These are phyloP conservation scores for Clavispora asparagi DNA, from an alignment of 805 yeast species.

Conservation along the genomic window DNA sequence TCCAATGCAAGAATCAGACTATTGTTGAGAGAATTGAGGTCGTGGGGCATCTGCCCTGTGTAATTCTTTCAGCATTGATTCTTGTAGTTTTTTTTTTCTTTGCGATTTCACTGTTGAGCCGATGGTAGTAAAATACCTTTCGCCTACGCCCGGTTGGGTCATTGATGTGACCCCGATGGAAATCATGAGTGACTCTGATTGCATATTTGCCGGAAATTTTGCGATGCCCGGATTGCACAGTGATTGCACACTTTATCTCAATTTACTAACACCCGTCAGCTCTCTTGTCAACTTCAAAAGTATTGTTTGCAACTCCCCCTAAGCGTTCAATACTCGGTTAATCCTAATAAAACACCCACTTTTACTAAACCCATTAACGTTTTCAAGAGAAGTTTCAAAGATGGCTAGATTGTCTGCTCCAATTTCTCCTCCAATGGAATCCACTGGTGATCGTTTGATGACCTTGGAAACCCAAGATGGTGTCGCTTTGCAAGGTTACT, in stretches of 20 bases:
- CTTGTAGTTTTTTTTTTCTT: neutral
- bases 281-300: neutral
- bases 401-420: constrained; percentile 62
- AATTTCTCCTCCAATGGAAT: constrained; percentile 84
- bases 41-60: neutral
- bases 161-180: too few species aligned
- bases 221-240: neutral
- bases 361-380: neutral
- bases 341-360: neutral
- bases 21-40: constrained; percentile 12
- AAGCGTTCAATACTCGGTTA: neutral
- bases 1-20: constrained; percentile 1
- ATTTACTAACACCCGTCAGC: neutral
- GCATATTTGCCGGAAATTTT: neutral
- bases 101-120: neutral
- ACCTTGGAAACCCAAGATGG: constrained; percentile 89
- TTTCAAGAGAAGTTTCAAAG: constrained; percentile 6
- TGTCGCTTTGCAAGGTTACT: constrained; percentile 82
- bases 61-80: neutral
- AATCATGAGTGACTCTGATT: neutral
- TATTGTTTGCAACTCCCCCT: neutral
- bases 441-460: constrained; percentile 76
- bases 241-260: neutral
- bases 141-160: too few species aligned
- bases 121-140: too few species aligned